Base-by-base conservation (phyloP, 306 rosid species). In the Urtica urens region DNA sequence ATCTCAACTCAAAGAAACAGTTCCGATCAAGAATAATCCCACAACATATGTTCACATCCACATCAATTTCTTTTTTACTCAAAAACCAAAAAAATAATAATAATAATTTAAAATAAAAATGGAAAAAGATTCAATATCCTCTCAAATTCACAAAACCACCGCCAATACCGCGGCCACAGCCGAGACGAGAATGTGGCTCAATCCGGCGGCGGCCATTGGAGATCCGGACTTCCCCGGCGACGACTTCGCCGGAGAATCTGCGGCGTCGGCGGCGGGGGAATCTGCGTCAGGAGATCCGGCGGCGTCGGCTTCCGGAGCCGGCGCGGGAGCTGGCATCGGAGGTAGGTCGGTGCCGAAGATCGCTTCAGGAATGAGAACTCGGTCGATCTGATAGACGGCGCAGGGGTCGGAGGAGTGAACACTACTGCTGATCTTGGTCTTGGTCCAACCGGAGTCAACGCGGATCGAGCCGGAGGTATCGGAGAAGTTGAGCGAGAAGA, bases 271-370 rank as follows among this genome's bases (percentile, higher is more conserved):
- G 19, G 53, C 33, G 10, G 92, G 95, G 62, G 80, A 33, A 67
- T 90, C 99, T 6, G 95, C 95, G 20, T 70, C 85, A 0, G 99
- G 95, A 1, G 87, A 74, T n/a, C n/a, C n/a, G n/a, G n/a, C n/a
- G n/a, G n/a, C n/a, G n/a, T n/a, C n/a, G 37, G 60, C 21, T 0
- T 64, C 77, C 0, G 95, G 95, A 38, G 85, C 67, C 0, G 95
- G 99, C 10, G 88, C 84, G 17, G 95, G 99, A n/a, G 95, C 95
- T 0, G 82, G 67, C 0, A 71, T 52, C 6, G 93, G 99, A 41
- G 95, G 94, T 3, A 85, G 75, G 44, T 85, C 78, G 15, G 87
- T 85, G 15, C 95, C 95, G 14, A 90, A 90, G 41, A 90, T 79
- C 15, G 94, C 85, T 69, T 77, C 93, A 0, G 99, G 99, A 18